A percentile compares a stretch with the other conserved stretches of the same genome.
phyloP scores from a whole-genome alignment of 2,329 filamentous ascomycete species.

The Venturia aucupariae region DNA sequence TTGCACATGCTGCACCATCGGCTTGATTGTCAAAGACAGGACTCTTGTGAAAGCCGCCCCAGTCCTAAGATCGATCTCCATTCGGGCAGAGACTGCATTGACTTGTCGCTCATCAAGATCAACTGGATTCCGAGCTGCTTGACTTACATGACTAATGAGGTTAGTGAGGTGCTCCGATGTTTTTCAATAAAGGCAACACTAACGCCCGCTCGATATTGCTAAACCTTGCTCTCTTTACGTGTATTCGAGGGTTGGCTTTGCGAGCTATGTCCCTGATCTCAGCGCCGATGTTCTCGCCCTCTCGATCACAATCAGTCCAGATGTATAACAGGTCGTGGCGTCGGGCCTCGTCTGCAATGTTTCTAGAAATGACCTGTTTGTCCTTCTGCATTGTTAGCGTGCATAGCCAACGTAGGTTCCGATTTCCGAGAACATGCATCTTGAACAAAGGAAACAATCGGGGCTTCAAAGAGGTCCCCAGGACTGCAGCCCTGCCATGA shows the following conservation, averaged over 20 bases:
- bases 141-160: conserved; percentile 63
- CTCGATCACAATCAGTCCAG: conserved; percentile 97
- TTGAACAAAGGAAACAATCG: conserved; percentile 58
- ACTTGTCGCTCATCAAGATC: conserved; percentile 78
- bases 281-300: conserved; percentile 91
- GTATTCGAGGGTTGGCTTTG: conserved; percentile 61
- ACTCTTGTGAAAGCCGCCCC: conserved; percentile 88
- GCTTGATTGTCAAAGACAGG: conserved; percentile 68
- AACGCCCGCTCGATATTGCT: conserved; percentile 92
- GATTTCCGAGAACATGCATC: conserved; percentile 40
- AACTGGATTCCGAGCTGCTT: conserved; percentile 68
- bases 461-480: conserved; percentile 69
- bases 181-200: conserved; percentile 25
- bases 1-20: conserved; percentile 56
- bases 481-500: conserved; percentile 78
- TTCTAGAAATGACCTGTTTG: conserved; percentile 71
- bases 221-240: conserved; percentile 80
- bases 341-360: conserved; percentile 72
- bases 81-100: conserved; percentile 77
- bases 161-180: not conserved
- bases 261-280: conserved; percentile 79
- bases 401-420: not conserved
- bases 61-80: conserved; percentile 84
- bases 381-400: not conserved
- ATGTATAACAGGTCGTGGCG: conserved; percentile 73